Conservation (phyloP, 495 filamentous ascomycete species). For the Annulohypoxylon maeteangense region DNA sequence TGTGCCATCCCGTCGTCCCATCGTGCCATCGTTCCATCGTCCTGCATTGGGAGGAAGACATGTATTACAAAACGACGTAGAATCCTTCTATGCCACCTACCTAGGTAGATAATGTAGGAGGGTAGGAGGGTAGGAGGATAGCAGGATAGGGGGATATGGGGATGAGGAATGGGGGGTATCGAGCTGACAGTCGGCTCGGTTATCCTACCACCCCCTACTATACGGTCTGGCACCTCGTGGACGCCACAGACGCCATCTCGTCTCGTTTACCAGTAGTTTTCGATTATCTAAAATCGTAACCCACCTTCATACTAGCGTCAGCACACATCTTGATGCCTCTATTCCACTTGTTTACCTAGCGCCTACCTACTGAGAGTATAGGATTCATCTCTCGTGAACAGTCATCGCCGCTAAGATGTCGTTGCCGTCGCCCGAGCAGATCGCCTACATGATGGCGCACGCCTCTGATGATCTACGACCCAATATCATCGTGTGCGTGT, state of each 20-base stretch:
- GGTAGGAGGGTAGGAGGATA: not conserved
- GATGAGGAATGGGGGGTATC: no score
- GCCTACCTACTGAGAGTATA: no score
- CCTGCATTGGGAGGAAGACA: no score
- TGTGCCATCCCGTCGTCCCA: not conserved
- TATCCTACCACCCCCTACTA: not conserved
- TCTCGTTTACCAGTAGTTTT: not conserved
- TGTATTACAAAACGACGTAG: not conserved
- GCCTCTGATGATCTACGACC: not conserved
- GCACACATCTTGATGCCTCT: not conserved
- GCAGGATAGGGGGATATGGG: not conserved
- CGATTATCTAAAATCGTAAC: not conserved
- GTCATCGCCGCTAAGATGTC: not conserved
- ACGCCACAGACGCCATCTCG: not conserved
- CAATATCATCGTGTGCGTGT: not conserved
- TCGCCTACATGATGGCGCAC: conserved; percentile 3
- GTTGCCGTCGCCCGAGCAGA: not conserved
- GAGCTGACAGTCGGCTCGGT: not conserved
- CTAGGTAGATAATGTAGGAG: not conserved
- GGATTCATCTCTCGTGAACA: not conserved
- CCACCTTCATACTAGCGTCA: not conserved
- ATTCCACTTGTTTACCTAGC: not conserved
- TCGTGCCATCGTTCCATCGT: no score
- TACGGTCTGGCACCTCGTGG: not conserved
- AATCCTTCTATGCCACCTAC: not conserved